phyloP scores from a whole-genome alignment of 1,139 yeast species.

The Hemisphaericaspora xylanilytica region DNA sequence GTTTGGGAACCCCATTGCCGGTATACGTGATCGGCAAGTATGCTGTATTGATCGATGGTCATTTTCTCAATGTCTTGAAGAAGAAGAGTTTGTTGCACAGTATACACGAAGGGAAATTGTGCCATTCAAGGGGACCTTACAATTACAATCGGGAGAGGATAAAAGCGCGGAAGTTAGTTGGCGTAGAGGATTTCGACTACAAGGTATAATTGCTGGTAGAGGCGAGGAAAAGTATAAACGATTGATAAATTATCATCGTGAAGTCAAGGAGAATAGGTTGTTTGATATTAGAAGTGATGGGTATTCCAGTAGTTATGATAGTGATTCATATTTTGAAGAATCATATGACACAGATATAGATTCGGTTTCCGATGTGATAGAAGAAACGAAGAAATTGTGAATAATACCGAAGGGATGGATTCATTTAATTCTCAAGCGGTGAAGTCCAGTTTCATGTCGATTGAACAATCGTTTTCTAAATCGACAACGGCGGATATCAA shows the following conservation, averaged over 20 bases:
- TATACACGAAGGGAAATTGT: conserved; percentile 5
- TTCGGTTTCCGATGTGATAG: conserved; percentile 1
- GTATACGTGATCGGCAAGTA: conserved; percentile 19
- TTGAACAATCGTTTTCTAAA: conserved; percentile 6
- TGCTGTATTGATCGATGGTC: conserved; percentile 35
- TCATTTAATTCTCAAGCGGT: neutral
- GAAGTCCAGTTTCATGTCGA: conserved; percentile 4
- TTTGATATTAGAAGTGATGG: conserved; percentile 9
- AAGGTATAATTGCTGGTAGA: conserved; percentile 27
- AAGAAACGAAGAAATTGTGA: too few species aligned
- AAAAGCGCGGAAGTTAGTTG: neutral
- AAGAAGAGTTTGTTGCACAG: conserved; percentile 20
- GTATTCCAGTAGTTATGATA: conserved; percentile 12
- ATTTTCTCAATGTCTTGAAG: conserved; percentile 30
- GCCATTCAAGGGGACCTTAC: conserved; percentile 1
- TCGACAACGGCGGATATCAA: neutral
- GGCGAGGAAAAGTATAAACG: conserved; percentile 20
- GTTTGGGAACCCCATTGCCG: conserved; percentile 22
- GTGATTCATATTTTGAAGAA: conserved; percentile 9
- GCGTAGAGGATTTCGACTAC: conserved; percentile 21
- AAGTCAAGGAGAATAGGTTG: conserved; percentile 8
- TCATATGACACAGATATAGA: neutral
- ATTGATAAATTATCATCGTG: conserved; percentile 20
- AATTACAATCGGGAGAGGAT: neutral
- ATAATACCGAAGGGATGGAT: too few species aligned